These are phyloP conservation scores for Suhomyces bokatorum DNA, from an alignment of 1,139 yeast species.

Conservation along the genomic window DNA sequence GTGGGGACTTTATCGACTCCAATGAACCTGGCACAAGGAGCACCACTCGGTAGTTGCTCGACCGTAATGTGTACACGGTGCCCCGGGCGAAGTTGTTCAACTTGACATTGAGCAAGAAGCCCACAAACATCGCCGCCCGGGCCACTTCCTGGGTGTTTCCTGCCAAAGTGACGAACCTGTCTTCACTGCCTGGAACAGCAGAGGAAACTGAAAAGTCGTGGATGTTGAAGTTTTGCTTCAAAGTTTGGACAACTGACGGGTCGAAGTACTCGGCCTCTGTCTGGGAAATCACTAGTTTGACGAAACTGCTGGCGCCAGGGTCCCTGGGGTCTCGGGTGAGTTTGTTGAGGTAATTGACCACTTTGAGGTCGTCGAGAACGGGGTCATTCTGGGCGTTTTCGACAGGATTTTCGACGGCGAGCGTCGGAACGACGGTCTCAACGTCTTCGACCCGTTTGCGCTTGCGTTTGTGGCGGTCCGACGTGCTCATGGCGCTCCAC, in stretches of 20 bases:
- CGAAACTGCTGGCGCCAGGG: conserved; percentile 3
- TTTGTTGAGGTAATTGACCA: conserved; percentile 22
- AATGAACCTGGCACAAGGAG: conserved; percentile 1
- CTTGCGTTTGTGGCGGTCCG: conserved; percentile 11
- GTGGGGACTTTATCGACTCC: background rate
- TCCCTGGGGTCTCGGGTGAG: conserved; percentile 8
- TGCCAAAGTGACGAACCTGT: conserved; percentile 28
- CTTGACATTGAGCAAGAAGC: conserved; percentile 25
- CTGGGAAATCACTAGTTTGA: conserved; percentile 26
- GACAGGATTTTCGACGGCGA: conserved; percentile 10
- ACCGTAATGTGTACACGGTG: conserved; percentile 32
- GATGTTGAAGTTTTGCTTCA: conserved; percentile 22
- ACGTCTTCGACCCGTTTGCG: conserved; percentile 9
- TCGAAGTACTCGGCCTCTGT: conserved; percentile 32
- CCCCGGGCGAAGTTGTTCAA: conserved; percentile 26
- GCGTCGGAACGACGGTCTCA: background rate
- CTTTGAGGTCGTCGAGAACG: conserved; percentile 24
- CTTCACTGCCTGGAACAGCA: conserved; percentile 28
- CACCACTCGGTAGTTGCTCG: conserved; percentile 23
- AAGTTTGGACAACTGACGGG: conserved; percentile 10
- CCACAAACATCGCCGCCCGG: conserved; percentile 25
- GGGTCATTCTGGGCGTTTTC: conserved; percentile 6
- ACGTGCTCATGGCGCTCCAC: conserved; percentile 1
- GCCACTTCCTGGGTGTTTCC: conserved; percentile 27
- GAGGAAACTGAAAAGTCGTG: conserved; percentile 25